A percentile compares a stretch with the other conserved stretches of the same genome.
These are phyloP conservation scores for Podochytrium sp. DNA, from an alignment of 192 early-diverging fungal genomes.

Conservation along the genomic window DNA sequence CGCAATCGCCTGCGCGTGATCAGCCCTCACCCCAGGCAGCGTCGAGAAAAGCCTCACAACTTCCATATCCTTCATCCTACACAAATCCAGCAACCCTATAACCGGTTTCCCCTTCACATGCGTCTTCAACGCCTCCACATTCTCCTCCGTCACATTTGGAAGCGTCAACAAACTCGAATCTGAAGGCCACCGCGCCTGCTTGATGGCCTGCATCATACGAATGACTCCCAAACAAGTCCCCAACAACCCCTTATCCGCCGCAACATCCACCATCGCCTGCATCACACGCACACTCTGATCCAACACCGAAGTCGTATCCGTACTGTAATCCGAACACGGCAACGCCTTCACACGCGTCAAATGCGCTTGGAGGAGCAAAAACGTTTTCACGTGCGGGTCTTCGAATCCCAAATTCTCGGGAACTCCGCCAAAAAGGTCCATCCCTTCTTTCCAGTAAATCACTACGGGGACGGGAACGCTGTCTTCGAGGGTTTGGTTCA, in stretches of 20 bases:
- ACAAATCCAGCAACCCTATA: conserved; percentile 18
- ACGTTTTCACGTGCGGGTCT: conserved; percentile 89
- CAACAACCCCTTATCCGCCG: conserved; percentile 70
- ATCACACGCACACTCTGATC: conserved; percentile 91
- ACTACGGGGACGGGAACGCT: conserved; percentile 70
- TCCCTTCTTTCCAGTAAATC: conserved; percentile 24
- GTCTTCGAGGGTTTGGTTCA: conserved; percentile 83
- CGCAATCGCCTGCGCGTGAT: conserved; percentile 29
- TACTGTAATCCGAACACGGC: conserved; percentile 87
- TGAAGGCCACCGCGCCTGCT: conserved; percentile 84
- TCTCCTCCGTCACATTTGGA: conserved; percentile 50
- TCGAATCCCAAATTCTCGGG: conserved; percentile 58
- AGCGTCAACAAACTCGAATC: conserved; percentile 76
- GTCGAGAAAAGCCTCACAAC: conserved; percentile 16
- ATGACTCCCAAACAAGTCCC: conserved; percentile 72
- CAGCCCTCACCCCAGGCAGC: conserved; percentile 14
- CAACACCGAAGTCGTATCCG: conserved; percentile 88
- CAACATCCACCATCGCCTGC: conserved; percentile 91
- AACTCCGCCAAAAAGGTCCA: conserved; percentile 36
- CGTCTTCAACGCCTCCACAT: conserved; percentile 8
- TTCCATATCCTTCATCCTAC: conserved; percentile 7
- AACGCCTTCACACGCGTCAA: conserved; percentile 72
- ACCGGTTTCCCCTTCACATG: conserved; percentile 12
- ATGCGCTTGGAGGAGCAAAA: conserved; percentile 88
- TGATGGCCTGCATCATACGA: conserved; percentile 87